These are phyloP conservation scores for Cicer chorassanicum DNA, from an alignment of 306 rosid genomes.

Conservation along the genomic window DNA sequence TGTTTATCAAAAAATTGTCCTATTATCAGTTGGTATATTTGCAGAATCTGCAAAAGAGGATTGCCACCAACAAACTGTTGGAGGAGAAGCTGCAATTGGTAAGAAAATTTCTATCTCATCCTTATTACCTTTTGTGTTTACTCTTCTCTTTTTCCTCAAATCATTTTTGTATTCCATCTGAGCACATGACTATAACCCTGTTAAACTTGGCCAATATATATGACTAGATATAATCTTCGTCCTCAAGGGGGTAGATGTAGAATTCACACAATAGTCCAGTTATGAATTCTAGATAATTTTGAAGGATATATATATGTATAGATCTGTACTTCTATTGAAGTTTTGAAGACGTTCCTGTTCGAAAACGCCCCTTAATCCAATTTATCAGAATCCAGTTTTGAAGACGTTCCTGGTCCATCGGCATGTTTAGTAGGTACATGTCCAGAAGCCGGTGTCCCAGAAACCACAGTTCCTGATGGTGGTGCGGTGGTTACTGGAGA, in stretches of 20 bases:
- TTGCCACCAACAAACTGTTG: conserved; percentile 10
- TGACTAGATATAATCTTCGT: background rate
- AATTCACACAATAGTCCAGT: background rate
- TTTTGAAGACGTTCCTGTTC: background rate
- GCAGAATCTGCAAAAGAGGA: conserved; percentile 36
- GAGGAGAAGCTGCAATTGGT: conserved; percentile 5
- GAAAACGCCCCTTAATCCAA: background rate
- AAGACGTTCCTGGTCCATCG: conserved; percentile 73
- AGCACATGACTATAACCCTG: background rate
- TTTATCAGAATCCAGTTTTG: too few species aligned
- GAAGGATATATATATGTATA: background rate
- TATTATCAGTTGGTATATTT: conserved; percentile 14
- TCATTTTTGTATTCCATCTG: conserved; percentile 24
- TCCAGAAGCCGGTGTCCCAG: conserved; percentile 57
- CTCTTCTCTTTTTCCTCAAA: background rate
- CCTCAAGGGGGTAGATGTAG: background rate
- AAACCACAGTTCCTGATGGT: conserved; percentile 54
- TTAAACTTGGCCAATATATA: background rate
- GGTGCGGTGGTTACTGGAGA: conserved; percentile 53
- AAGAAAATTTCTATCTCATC: background rate
- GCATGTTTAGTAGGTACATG: conserved; percentile 61
- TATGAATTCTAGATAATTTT: background rate
- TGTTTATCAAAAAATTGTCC: background rate
- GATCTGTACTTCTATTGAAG: background rate
- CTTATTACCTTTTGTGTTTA: conserved; percentile 16